A percentile compares a stretch with the other conserved stretches of the same genome.
Conservation (phyloP, 345 rosid species). For the Syzygium jambos region DNA sequence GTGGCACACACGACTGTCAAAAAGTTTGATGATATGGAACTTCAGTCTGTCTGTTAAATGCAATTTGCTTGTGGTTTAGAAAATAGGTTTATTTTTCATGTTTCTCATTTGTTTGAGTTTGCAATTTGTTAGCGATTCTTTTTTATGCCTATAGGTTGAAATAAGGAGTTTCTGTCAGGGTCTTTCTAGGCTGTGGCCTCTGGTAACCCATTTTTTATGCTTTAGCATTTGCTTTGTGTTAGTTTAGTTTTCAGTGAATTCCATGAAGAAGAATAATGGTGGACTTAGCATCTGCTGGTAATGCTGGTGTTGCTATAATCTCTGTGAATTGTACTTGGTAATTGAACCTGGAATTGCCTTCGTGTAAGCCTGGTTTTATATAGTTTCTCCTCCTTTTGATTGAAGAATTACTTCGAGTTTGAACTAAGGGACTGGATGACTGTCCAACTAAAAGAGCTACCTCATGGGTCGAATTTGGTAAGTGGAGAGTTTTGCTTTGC, state of each 20-base stretch:
- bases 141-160: neutral
- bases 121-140: neutral
- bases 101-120: neutral
- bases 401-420: conserved; percentile 63
- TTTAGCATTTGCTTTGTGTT: neutral
- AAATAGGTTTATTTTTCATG: neutral
- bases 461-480: conserved; percentile 71
- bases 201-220: neutral
- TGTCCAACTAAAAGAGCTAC: conserved; percentile 57
- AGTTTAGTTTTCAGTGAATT: neutral
- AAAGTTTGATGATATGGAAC: neutral
- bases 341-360: neutral
- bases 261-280: neutral
- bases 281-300: neutral
- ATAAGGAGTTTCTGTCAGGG: neutral
- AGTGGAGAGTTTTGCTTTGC: conserved; percentile 3
- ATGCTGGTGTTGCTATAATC: neutral
- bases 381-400: neutral
- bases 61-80: neutral
- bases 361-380: neutral
- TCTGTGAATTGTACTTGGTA: neutral
- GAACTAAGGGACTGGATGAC: conserved; percentile 87
- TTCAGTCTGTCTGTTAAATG: neutral
- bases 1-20: neutral
- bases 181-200: neutral